phyloP scores from a whole-genome alignment of 2,329 filamentous ascomycete species.

The Sporothrix sp. region DNA sequence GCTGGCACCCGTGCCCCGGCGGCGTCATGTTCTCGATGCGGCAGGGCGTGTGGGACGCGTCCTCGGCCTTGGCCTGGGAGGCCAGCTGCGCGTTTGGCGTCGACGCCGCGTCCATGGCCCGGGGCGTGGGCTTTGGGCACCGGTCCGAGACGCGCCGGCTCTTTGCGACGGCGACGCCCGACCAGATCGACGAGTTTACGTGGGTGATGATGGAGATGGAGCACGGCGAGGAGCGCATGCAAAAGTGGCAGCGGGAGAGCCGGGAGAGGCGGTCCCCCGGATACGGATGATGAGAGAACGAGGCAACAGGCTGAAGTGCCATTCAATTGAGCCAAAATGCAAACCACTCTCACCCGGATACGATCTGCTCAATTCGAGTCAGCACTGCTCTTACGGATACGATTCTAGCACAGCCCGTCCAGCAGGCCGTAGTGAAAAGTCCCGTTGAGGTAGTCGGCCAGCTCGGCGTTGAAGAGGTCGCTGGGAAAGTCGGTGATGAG shows the following conservation, averaged over 20 bases:
- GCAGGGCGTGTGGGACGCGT: conserved; percentile 23
- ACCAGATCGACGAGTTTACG: conserved; percentile 18
- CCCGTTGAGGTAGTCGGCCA: conserved; percentile 17
- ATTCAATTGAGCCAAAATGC: too few species aligned
- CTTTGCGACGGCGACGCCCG: conserved; percentile 10
- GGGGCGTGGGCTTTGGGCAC: conserved; percentile 9
- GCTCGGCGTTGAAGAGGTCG: conserved; percentile 20
- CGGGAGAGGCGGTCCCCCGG: too few species aligned
- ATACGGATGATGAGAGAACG: too few species aligned
- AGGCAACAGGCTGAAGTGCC: too few species aligned
- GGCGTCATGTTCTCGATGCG: conserved; percentile 20
- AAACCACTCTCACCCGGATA: too few species aligned
- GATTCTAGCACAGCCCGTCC: conserved; percentile 4
- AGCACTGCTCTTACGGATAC: too few species aligned
- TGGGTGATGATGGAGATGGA: conserved; percentile 13
- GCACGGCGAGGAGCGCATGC: conserved; percentile 15
- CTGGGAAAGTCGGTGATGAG: conserved; percentile 15
- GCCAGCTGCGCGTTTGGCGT: conserved; percentile 2
- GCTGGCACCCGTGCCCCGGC: conserved; percentile 20
- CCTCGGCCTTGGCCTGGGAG: conserved; percentile 20
- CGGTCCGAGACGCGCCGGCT: conserved; percentile 11
- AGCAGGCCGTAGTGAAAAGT: conserved; percentile 17
- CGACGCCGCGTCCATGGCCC: not conserved
- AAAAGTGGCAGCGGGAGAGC: conserved; percentile 11
- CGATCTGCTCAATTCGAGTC: too few species aligned